Base-by-base conservation (phyloP, 371 early-diverging fungal species). In the Chytridiales sp. region DNA sequence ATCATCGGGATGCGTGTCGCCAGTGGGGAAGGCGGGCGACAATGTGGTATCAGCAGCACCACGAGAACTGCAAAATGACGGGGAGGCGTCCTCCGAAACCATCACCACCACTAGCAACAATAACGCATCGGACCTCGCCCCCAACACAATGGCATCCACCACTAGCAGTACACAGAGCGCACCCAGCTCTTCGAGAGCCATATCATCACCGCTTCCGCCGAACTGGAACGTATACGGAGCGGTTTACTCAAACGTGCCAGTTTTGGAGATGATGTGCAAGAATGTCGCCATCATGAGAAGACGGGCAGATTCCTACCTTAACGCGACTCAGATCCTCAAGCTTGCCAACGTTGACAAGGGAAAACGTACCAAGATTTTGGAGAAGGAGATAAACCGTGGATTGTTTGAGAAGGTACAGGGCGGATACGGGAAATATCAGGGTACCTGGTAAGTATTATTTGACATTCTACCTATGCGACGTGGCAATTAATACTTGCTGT, bases 251-350 rank as follows among this genome's bases (percentile, higher is more conserved):
- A 90, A 91, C 15, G 83, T 93, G 6, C 89, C 90, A 0, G 96
- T 93, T 3, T 95, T 86, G 70, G 94, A 94, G 70, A 87, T 91
- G 82, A 78, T 83, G 55, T 89, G 88, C 64, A 82, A 84, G 22
- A 84, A 81, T 42, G 81, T 92, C 2, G 92, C 93, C 8, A 91
- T 95, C 34, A 95, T 95, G 96, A 77, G 91, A 34, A 76, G 96
- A 59, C 81, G 79, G 41, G 62, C 79, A 0, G 95, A 94, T 70
- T 87, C 89, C 17, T 94, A 82, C 67, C 73, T 95, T 43, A 95
- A 95, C 69, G 94, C 94, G 24, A 95, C 96, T 0, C 96, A 95
- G 70, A 89, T 95, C 58, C 78, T 95, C 22, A 95, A 95, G 75
- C 95, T 94, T 17, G 96, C 94, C 15, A 86, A 85, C 29, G 83